A percentile compares a stretch with the other conserved stretches of the same genome.
phyloP scores from a whole-genome alignment of 768 basidiomycete genomes.

The Lentinula edodes region DNA sequence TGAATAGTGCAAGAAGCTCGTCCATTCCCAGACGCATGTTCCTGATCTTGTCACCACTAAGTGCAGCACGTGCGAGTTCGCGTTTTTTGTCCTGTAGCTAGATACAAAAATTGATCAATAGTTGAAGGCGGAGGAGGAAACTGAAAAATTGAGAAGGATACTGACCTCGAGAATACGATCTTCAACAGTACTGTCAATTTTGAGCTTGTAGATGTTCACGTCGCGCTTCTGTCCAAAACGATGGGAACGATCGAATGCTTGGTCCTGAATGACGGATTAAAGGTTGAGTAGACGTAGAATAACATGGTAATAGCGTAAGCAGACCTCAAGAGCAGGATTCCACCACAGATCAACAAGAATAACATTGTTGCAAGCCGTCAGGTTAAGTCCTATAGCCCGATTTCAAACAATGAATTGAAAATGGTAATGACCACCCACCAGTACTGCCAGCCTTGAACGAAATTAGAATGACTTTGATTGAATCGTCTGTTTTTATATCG shows the following conservation, averaged over 20 bases:
- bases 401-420: background rate
- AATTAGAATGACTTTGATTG: conserved; percentile 77
- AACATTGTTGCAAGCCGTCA: conserved; percentile 92
- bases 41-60: conserved; percentile 87
- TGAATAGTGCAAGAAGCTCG: conserved; percentile 77
- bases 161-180: conserved; percentile 71
- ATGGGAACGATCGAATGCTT: conserved; percentile 91
- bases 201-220: conserved; percentile 87
- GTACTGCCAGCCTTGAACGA: conserved; percentile 96
- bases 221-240: conserved; percentile 83
- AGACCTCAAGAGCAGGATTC: conserved; percentile 81
- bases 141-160: background rate
- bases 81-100: conserved; percentile 93
- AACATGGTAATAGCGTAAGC: background rate
- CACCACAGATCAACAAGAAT: conserved; percentile 94
- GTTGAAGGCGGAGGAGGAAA: background rate
- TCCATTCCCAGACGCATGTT: conserved; percentile 78
- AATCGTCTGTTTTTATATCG: conserved; percentile 57
- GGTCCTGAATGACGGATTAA: conserved; percentile 46
- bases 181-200: conserved; percentile 82
- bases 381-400: conserved; percentile 60
- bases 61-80: conserved; percentile 72
- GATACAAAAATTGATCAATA: background rate
- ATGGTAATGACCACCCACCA: conserved; percentile 37
- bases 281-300: background rate